Evolutionary conservation across 441 rosid species (phyloP), one percentile per base, ranked within the genome.

Genomic region (Adansonia gregorii): DNA sequence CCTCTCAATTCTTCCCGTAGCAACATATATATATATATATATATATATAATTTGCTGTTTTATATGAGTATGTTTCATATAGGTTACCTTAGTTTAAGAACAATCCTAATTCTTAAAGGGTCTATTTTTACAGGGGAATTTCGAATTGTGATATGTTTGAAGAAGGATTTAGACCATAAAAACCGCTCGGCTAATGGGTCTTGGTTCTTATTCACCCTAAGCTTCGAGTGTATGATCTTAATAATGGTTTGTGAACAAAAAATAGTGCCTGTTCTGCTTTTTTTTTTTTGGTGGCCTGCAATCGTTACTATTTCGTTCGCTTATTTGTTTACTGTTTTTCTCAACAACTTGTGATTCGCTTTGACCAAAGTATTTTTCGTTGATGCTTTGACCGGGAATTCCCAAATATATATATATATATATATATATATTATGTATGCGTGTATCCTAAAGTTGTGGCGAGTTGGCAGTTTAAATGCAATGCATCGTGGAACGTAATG

Each of bases 1-100:
- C 88, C 75, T 84, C 87, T 81, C 82, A 79, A 24, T 83, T 79
- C 81, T 67, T 74, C 48, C 82, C 82, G 82, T 69, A 79, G 81
- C 67, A 72, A 78, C 77, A 56, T 68, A 14, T 3, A 27, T 27
- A 0, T 27, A 27, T 27, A 27, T 27, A 27, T 27, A 27, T 27
- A 27, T 27, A 27, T 27, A 27, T 27, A 27, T 27, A 27, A 27
- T 17, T 43, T 64, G 78, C 72, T 81, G 43, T 39, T 39, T 3
- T 54, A 31, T 11, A 70, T 51, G 17, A 51, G 17, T 51, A 17
- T 6, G 43, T 12, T n/a, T 59, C 5, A n/a, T 51, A 41, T 61
- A 55, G 24, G 51, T n/a, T 69, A 41, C 17, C 12, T 43, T 67
- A 67, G 8, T 67, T 67, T 0, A 20, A 19, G 14, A 67, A 67